Conservation (phyloP, 345 rosid species). For the Anastatica hierochuntica region DNA sequence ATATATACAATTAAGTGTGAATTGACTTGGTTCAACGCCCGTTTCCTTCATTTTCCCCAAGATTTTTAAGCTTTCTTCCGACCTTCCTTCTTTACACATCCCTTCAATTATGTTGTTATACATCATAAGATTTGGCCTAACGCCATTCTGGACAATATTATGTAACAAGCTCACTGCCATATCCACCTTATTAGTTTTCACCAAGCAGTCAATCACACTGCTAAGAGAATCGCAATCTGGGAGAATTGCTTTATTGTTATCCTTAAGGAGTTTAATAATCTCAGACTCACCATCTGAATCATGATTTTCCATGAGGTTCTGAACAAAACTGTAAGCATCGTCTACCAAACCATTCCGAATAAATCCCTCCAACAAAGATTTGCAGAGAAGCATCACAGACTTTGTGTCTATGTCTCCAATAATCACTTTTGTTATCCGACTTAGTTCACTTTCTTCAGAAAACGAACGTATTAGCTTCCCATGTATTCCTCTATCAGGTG, state of each 20-base stretch:
- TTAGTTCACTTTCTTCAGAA: slow-evolving; percentile 39
- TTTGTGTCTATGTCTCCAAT: slow-evolving; percentile 37
- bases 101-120: slow-evolving; percentile 51
- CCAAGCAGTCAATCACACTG: slow-evolving; percentile 42
- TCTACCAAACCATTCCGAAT: slow-evolving; percentile 29
- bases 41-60: slow-evolving; percentile 47
- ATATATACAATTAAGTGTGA: slow-evolving; percentile 53
- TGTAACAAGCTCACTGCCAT: slow-evolving; percentile 47
- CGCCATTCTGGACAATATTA: slow-evolving; percentile 40
- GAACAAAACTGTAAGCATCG: slow-evolving; percentile 48
- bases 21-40: slow-evolving; percentile 55
- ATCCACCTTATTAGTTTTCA: slow-evolving; percentile 43
- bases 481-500: slow-evolving; percentile 50
- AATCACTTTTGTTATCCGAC: slow-evolving; percentile 29
- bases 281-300: slow-evolving; percentile 17
- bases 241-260: slow-evolving; percentile 24
- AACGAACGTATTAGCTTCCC: slow-evolving; percentile 49
- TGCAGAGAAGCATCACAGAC: slow-evolving; percentile 40
- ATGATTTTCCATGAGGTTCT: slow-evolving; percentile 29
- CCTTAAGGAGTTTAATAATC: slow-evolving; percentile 25
- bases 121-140: slow-evolving; percentile 31
- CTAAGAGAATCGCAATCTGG: slow-evolving; percentile 38
- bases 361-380: slow-evolving; percentile 35
- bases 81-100: slow-evolving; percentile 56
- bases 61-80: slow-evolving; percentile 50